A percentile compares a stretch with the other conserved stretches of the same genome.
These are phyloP conservation scores for Stagonosporopsis tanaceti DNA, from an alignment of 2,329 filamentous ascomycete genomes.

Conservation along the genomic window DNA sequence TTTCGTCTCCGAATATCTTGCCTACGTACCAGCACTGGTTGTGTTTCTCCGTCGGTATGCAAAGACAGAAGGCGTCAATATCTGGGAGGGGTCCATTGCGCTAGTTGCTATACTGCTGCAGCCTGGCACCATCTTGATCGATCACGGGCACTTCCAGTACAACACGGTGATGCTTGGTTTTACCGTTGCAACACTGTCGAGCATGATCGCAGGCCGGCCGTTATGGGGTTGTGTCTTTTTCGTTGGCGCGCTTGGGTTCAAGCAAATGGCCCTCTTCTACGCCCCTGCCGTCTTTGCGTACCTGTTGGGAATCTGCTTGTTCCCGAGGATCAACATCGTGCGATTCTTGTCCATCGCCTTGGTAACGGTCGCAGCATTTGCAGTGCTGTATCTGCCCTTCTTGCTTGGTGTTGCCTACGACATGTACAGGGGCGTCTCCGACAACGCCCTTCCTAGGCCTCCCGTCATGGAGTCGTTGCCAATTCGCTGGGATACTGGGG, in stretches of 20 bases:
- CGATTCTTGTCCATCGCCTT: slow-evolving; percentile 79
- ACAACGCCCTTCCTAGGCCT: slow-evolving; percentile 64
- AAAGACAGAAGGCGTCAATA: slow-evolving; percentile 76
- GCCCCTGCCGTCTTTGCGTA: slow-evolving; percentile 92
- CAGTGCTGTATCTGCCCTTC: slow-evolving; percentile 77
- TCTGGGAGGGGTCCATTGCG: slow-evolving; percentile 84
- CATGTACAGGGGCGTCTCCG: slow-evolving; percentile 67
- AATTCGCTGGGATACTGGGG: slow-evolving; percentile 65
- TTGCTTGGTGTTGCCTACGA: slow-evolving; percentile 76
- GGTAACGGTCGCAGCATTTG: slow-evolving; percentile 76
- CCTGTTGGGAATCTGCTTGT: slow-evolving; percentile 84
- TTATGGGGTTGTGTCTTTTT: slow-evolving; percentile 95
- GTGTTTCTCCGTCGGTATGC: slow-evolving; percentile 86
- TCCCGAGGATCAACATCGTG: slow-evolving; percentile 71
- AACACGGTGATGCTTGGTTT: slow-evolving; percentile 98
- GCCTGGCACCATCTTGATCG: slow-evolving; percentile 86
- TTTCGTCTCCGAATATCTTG: slow-evolving; percentile 86
- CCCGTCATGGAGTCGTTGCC: slow-evolving; percentile 71
- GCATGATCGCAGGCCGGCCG: slow-evolving; percentile 82
- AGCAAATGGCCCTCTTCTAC: slow-evolving; percentile 99
- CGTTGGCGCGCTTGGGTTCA: slow-evolving; percentile 92
- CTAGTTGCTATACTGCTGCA: slow-evolving; percentile 92
- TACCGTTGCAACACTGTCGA: slow-evolving; percentile 84
- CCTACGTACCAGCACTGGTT: slow-evolving; percentile 84
- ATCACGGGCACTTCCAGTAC: slow-evolving; percentile 97